A percentile compares a stretch with the other conserved stretches of the same genome.
Conservation (phyloP, 2,329 filamentous ascomycete species). For the Claviceps humidiphila region DNA sequence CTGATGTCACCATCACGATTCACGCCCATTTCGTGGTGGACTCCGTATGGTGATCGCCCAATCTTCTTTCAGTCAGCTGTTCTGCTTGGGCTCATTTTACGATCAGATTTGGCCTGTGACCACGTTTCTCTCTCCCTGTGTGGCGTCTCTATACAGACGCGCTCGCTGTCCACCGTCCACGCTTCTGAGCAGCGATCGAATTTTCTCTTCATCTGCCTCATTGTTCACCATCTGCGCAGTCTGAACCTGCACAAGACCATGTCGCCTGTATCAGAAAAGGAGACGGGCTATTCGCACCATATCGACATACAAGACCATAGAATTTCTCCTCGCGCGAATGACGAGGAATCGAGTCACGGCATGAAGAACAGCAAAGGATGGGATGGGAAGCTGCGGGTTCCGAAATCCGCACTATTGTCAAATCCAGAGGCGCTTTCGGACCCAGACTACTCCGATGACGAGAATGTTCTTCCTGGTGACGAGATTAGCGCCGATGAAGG, state of each 20-base stretch:
- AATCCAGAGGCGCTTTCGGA: slow-evolving; percentile 79
- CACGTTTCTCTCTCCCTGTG: neutral
- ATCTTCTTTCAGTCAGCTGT: neutral
- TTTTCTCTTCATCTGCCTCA: neutral
- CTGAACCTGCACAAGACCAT: neutral
- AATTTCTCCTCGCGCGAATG: slow-evolving; percentile 20
- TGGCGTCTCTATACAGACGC: neutral
- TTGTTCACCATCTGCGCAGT: neutral
- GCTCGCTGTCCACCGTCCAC: neutral
- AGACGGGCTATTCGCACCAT: slow-evolving; percentile 26
- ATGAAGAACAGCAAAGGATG: slow-evolving; percentile 55
- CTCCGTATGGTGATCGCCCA: neutral
- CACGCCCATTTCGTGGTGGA: too few species aligned
- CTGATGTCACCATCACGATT: too few species aligned
- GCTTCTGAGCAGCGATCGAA: neutral
- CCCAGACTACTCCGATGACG: slow-evolving; percentile 67
- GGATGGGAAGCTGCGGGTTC: slow-evolving; percentile 72
- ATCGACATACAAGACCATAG: slow-evolving; percentile 36
- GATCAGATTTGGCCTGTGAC: neutral
- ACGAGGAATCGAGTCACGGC: slow-evolving; percentile 31
- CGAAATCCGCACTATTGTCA: slow-evolving; percentile 44
- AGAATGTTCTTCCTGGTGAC: slow-evolving; percentile 56
- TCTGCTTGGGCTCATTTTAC: neutral
- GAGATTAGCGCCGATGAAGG: slow-evolving; percentile 73
- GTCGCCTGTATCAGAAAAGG: slow-evolving; percentile 22